Evolutionary conservation across 1,284 basidiomycete species (phyloP).

Genomic region (Rhodofomes roseus): DNA sequence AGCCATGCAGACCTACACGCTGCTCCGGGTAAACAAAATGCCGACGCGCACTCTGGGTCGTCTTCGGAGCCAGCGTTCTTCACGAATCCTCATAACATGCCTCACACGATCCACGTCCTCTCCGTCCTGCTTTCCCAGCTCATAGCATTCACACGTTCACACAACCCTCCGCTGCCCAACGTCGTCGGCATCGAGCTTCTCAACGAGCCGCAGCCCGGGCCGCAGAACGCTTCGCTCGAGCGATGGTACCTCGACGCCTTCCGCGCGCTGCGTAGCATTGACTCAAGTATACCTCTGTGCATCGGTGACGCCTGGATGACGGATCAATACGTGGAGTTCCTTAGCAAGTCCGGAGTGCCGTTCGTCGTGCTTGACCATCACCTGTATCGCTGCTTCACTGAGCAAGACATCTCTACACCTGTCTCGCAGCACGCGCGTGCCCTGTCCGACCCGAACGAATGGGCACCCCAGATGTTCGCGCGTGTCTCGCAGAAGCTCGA

Average conservation of each 20-base stretch:
- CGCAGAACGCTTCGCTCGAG: conserved; percentile 46
- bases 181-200: conserved; percentile 81
- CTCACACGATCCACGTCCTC: conserved; percentile 52
- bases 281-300: conserved; percentile 62
- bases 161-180: conserved; percentile 46
- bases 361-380: conserved; percentile 80
- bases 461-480: conserved; percentile 39
- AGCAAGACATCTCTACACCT: conserved; percentile 52
- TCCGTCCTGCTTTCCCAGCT: conserved; percentile 45
- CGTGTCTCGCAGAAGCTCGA: conserved; percentile 43
- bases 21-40: conserved; percentile 76
- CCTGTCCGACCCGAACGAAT: conserved; percentile 38
- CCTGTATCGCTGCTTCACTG: conserved; percentile 81
- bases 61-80: conserved; percentile 48
- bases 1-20: conserved; percentile 62
- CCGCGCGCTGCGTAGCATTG: conserved; percentile 48
- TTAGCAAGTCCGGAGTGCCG: conserved; percentile 33
- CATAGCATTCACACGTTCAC: conserved; percentile 31
- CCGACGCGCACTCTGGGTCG: conserved; percentile 62
- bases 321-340: conserved; percentile 60
- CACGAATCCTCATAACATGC: conserved; percentile 44
- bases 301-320: conserved; percentile 80
- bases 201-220: conserved; percentile 72
- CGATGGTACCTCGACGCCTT: conserved; percentile 68
- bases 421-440: conserved; percentile 55